Conservation (phyloP, 2,329 filamentous ascomycete species). For the Arachnopeziza araneosa region DNA sequence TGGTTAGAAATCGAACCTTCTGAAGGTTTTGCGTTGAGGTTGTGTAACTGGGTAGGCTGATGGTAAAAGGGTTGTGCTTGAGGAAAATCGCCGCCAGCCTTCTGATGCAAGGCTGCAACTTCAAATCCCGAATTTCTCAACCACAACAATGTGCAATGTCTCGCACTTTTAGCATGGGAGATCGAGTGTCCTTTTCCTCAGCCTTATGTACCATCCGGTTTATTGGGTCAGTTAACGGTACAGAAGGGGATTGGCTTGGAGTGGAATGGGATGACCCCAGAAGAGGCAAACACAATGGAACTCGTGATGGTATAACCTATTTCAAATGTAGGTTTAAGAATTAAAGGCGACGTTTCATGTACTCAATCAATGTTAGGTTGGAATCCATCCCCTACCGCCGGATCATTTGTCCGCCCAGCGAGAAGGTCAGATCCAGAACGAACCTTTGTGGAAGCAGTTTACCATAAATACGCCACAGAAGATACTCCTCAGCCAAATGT, state of each 20-base stretch:
- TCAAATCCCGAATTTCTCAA: background rate
- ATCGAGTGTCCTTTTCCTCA: slow-evolving; percentile 74
- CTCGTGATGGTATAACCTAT: slow-evolving; percentile 71
- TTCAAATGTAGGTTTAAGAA: slow-evolving; percentile 64
- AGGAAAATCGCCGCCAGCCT: background rate
- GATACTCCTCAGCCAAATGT: slow-evolving; percentile 24
- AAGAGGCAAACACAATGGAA: slow-evolving; percentile 86
- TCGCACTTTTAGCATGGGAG: slow-evolving; percentile 45
- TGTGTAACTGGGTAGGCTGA: background rate
- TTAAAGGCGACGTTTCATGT: background rate
- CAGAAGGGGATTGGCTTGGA: slow-evolving; percentile 68
- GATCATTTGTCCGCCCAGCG: slow-evolving; percentile 80
- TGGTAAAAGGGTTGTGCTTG: background rate
- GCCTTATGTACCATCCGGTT: slow-evolving; percentile 82
- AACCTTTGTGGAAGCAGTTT: slow-evolving; percentile 74
- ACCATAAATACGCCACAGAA: slow-evolving; percentile 75
- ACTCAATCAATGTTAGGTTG: slow-evolving; percentile 39
- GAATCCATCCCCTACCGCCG: slow-evolving; percentile 61
- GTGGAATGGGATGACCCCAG: slow-evolving; percentile 92
- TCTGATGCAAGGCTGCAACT: slow-evolving; percentile 11
- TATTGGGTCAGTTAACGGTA: slow-evolving; percentile 69
- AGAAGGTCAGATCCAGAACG: slow-evolving; percentile 62
- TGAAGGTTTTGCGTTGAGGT: background rate
- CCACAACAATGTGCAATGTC: slow-evolving; percentile 14
- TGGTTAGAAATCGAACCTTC: background rate